phyloP scores from a whole-genome alignment of 805 yeast genomes.

The Maudiozyma saulgeensis region DNA sequence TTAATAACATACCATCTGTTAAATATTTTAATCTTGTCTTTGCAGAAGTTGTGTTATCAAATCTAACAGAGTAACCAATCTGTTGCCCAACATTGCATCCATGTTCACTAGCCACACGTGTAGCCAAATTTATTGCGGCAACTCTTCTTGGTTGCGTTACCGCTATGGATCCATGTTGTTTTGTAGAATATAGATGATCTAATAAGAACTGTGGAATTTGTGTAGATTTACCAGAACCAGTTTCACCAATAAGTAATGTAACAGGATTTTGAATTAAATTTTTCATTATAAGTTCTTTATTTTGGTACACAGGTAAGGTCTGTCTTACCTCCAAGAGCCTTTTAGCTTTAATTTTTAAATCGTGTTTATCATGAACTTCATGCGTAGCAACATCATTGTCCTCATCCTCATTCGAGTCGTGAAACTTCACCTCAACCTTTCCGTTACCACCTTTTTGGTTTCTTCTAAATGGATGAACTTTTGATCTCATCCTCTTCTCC shows the following conservation, averaged over 20 bases:
- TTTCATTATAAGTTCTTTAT: constrained; percentile 51
- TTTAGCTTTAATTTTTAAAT: constrained; percentile 32
- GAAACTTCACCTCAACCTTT: constrained; percentile 30
- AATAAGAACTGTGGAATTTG: constrained; percentile 91
- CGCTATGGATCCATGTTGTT: constrained; percentile 51
- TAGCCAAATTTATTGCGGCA: constrained; percentile 90
- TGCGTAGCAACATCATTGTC: constrained; percentile 6
- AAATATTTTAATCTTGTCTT: constrained; percentile 71
- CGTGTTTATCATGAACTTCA: constrained; percentile 7
- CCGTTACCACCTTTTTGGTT: neutral
- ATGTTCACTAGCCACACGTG: constrained; percentile 82
- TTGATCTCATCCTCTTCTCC: neutral
- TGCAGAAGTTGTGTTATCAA: constrained; percentile 56
- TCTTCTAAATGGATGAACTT: constrained; percentile 12
- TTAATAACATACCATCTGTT: constrained; percentile 94
- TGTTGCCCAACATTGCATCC: constrained; percentile 69
- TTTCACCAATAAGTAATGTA: constrained; percentile 83
- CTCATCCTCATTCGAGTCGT: constrained; percentile 24
- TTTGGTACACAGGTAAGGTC: constrained; percentile 67
- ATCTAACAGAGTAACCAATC: constrained; percentile 91
- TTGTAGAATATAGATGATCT: constrained; percentile 25
- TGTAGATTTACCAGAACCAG: constrained; percentile 97
- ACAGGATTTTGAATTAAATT: constrained; percentile 51
- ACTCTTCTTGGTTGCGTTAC: constrained; percentile 97
- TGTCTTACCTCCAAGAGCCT: constrained; percentile 44